A percentile compares a stretch with the other conserved stretches of the same genome.
These are phyloP conservation scores for Giardia duodenalis DNA, from an alignment of 208 protist genomes.

Conservation along the genomic window DNA sequence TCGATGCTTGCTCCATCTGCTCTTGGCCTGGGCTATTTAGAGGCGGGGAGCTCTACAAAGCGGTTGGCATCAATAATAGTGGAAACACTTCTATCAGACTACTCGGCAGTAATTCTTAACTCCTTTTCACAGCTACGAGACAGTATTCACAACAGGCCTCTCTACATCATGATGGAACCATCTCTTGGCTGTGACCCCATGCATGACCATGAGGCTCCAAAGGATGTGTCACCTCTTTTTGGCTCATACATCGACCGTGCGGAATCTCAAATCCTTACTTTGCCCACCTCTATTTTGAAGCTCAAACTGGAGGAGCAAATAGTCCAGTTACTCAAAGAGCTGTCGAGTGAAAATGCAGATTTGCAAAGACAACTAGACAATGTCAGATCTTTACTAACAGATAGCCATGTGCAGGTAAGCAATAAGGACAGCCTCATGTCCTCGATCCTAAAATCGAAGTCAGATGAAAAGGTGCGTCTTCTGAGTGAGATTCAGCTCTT, in stretches of 20 bases:
- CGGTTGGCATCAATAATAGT: too few relatives aligned
- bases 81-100: too few relatives aligned
- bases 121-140: background rate
- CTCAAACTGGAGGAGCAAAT: background rate
- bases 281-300: background rate
- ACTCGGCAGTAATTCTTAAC: background rate
- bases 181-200: background rate
- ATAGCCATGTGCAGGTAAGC: background rate
- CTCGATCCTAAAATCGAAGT: background rate
- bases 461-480: background rate
- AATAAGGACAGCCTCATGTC: background rate
- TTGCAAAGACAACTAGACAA: background rate
- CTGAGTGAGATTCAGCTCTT: background rate
- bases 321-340: background rate
- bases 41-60: too few relatives aligned
- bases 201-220: background rate
- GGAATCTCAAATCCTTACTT: background rate
- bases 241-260: background rate
- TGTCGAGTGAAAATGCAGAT: background rate
- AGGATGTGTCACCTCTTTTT: background rate
- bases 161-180: slow-evolving; percentile 18
- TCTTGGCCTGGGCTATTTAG: too few relatives aligned
- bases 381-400: background rate
- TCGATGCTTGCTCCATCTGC: too few relatives aligned
- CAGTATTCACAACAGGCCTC: background rate